A percentile compares a stretch with the other conserved stretches of the same genome.
Conservation (phyloP, 208 protist species). For the Wallacemonas sp. region DNA sequence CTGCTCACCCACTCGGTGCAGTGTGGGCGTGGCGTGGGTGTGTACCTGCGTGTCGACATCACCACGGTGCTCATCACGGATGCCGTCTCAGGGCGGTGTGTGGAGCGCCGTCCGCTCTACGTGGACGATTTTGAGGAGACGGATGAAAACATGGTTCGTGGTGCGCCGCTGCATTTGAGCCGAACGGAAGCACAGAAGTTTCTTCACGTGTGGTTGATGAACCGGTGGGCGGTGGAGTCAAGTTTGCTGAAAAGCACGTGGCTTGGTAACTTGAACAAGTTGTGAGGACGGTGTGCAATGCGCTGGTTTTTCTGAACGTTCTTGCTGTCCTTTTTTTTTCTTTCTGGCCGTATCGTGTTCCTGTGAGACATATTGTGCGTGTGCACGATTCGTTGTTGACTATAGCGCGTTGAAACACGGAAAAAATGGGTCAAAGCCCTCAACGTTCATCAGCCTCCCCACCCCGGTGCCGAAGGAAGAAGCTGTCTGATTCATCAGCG, state of each 20-base stretch:
- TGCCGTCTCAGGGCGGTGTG: conserved; percentile 33
- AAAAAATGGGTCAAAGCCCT: no score
- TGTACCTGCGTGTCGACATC: conserved; percentile 46
- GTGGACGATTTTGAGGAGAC: conserved; percentile 65
- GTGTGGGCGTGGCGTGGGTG: conserved; percentile 55
- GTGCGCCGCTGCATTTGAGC: conserved; percentile 33
- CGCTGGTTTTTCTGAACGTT: no score
- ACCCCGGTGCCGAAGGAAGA: no score
- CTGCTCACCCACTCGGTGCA: conserved; percentile 49
- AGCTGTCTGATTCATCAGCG: no score
- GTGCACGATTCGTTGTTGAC: no score
- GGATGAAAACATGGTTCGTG: conserved; percentile 29
- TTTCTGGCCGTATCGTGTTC: not conserved
- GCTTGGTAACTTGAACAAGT: conserved; percentile 16
- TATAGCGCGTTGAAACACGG: no score
- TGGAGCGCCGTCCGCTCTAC: conserved; percentile 48
- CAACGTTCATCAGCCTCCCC: no score
- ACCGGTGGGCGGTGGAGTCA: conserved; percentile 62
- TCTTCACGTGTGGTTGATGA: conserved; percentile 64
- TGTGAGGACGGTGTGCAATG: conserved; percentile 37
- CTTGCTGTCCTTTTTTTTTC: conserved; percentile 9
- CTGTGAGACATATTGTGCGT: no score
- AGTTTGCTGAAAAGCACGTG: conserved; percentile 37
- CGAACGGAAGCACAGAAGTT: conserved; percentile 27
- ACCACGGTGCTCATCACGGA: conserved; percentile 50